Evolutionary conservation across 176 grass and related monocot species (phyloP), one percentile per base, ranked within the genome.

Genomic region (Aechmea fasciata): DNA sequence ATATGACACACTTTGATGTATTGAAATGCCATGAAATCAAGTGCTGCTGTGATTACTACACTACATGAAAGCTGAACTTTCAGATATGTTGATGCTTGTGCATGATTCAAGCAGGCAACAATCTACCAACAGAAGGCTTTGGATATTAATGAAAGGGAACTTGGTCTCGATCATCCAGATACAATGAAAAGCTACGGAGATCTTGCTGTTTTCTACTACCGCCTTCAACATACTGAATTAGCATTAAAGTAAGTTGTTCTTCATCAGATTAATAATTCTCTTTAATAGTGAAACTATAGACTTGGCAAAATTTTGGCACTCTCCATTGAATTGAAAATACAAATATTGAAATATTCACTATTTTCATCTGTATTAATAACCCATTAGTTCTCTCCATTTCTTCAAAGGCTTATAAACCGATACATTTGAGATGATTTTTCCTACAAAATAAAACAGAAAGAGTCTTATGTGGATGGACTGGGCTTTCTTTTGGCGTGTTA

Each of bases 141-240:
- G 70, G 89, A 97, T 87, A 92, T 97, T 67, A 97, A 97, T 55
- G 94, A 92, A 80, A 92, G 94, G 66, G 94, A 97, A 87, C 86
- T 97, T 76, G 94, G 94, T 67, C 86, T 97, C 79, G 94, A 97
- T 84, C 94, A 97, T 68, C 89, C 94, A 83, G 94, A 97, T 83
- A 97, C 94, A 50, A 97, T 97, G 94, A 97, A 97, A 90, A 97
- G 94, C 86, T 97, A 97, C 50, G 94, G 94, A 51, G 94, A 97
- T 78, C 94, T 97, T 72, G 94, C 94, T 52, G 94, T 97, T 90
- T 97, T 97, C 71, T 97, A 97, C 61, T 97, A 97, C 72, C 94
- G 94, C 47, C 82, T 97, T 86, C 94, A 97, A 77, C 94, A 97
- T 83, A 97, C 89, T 72, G 86, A 97, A 90, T 61, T 97, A 18